Evolutionary conservation across 805 yeast species (phyloP).

Genomic region (Grigorovia humatica): DNA sequence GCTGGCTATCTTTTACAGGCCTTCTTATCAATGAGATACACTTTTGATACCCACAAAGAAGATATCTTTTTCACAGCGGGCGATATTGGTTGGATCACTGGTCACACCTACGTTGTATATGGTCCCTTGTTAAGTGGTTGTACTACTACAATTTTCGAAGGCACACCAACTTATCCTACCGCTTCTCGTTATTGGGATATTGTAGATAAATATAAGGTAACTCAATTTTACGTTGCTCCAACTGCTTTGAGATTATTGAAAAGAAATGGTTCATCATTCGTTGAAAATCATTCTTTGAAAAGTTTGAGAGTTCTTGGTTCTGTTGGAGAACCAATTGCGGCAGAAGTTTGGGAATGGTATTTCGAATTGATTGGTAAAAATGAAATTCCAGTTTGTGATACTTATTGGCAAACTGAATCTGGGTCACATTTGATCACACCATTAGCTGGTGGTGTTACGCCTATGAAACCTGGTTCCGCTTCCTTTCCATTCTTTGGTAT

Average conservation of each 20-base stretch:
- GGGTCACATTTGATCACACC: conserved; percentile 76
- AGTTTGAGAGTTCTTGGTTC: conserved; percentile 66
- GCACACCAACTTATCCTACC: conserved; percentile 80
- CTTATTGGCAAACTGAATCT: conserved; percentile 86
- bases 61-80: conserved; percentile 80
- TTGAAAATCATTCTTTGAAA: conserved; percentile 50
- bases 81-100: conserved; percentile 88
- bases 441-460: conserved; percentile 63
- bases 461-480: conserved; percentile 80
- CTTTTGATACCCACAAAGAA: conserved; percentile 64
- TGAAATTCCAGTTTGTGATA: conserved; percentile 64
- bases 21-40: conserved; percentile 59
- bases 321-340: conserved; percentile 80
- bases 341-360: conserved; percentile 85
- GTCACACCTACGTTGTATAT: conserved; percentile 74
- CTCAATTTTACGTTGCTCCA: conserved; percentile 78
- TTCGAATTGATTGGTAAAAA: conserved; percentile 60
- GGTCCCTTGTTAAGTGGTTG: conserved; percentile 73
- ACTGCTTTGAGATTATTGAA: conserved; percentile 70
- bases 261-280: conserved; percentile 58
- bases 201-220: conserved; percentile 58
- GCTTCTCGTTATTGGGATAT: conserved; percentile 75
- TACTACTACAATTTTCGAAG: conserved; percentile 73
- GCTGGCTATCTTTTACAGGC: conserved; percentile 75
- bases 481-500: conserved; percentile 80